These are phyloP conservation scores for Brasenia schreberi DNA, from an alignment of 164 flowering plant species.

Conservation along the genomic window DNA sequence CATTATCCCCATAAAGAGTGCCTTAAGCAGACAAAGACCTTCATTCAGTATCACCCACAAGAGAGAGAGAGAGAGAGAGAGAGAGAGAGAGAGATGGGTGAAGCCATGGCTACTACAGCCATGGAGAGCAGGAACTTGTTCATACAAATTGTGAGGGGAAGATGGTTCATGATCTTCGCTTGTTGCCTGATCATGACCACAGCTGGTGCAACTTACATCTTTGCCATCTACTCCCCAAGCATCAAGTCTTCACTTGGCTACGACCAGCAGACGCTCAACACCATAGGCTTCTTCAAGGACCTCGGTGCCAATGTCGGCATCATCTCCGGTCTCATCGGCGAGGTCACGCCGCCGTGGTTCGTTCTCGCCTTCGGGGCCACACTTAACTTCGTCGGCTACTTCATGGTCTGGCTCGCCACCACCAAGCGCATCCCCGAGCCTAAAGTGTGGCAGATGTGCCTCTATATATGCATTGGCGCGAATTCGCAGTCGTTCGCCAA, in stretches of 20 bases:
- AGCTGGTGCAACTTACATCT: constrained; percentile 55
- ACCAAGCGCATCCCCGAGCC: constrained; percentile 29
- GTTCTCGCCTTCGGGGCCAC: constrained; percentile 35
- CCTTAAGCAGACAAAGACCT: no score
- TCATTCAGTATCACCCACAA: no score
- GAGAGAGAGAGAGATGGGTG: not conserved
- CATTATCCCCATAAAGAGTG: no score
- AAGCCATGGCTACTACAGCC: not conserved
- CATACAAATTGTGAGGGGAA: constrained; percentile 20
- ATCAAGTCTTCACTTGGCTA: constrained; percentile 42
- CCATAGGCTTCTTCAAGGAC: constrained; percentile 64
- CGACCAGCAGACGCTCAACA: constrained; percentile 57
- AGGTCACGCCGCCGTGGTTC: constrained; percentile 57
- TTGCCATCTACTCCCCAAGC: constrained; percentile 44
- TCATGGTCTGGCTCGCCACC: constrained; percentile 60
- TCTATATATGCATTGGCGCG: constrained; percentile 43
- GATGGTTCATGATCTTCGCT: constrained; percentile 67
- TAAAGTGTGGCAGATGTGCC: constrained; percentile 53
- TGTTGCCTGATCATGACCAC: constrained; percentile 47
- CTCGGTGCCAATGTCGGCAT: constrained; percentile 58
- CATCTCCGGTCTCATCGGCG: constrained; percentile 48
- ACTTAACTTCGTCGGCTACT: constrained; percentile 48
- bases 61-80: not conserved
- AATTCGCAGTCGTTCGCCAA: constrained; percentile 54
- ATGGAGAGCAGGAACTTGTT: not conserved